A percentile compares a stretch with the other conserved stretches of the same genome.
Evolutionary conservation across 305 asterid genomes (phyloP).

Genomic region (Solanum hybrid): DNA sequence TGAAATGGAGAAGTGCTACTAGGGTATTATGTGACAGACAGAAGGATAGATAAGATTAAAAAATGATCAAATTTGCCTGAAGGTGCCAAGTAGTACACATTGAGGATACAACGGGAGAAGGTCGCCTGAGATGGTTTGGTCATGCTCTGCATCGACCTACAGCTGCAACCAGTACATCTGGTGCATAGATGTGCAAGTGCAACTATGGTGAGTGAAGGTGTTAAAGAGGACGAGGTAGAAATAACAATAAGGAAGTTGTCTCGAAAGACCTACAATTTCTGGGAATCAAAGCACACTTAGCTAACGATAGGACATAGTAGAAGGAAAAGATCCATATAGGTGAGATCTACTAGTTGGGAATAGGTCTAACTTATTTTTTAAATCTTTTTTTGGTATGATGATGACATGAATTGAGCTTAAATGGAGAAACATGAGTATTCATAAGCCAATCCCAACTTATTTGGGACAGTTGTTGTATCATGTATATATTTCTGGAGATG

Average conservation of each 20-base stretch:
- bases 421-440: neutral
- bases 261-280: neutral
- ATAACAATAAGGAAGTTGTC: neutral
- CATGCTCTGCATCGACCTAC: neutral
- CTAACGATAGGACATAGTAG: neutral
- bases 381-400: neutral
- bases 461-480: neutral
- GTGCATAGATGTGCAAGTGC: neutral
- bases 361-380: neutral
- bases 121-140: neutral
- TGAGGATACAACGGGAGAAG: neutral
- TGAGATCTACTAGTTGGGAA: neutral
- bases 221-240: neutral
- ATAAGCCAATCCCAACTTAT: neutral
- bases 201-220: neutral
- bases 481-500: neutral
- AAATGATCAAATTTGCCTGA: neutral
- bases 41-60: neutral
- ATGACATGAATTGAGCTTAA: neutral
- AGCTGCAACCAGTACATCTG: neutral
- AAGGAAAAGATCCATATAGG: neutral
- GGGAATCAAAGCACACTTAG: neutral
- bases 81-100: neutral
- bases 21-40: neutral
- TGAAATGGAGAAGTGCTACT: neutral